These are phyloP conservation scores for Russula griseocarnosa DNA, from an alignment of 768 basidiomycete genomes.

Conservation along the genomic window DNA sequence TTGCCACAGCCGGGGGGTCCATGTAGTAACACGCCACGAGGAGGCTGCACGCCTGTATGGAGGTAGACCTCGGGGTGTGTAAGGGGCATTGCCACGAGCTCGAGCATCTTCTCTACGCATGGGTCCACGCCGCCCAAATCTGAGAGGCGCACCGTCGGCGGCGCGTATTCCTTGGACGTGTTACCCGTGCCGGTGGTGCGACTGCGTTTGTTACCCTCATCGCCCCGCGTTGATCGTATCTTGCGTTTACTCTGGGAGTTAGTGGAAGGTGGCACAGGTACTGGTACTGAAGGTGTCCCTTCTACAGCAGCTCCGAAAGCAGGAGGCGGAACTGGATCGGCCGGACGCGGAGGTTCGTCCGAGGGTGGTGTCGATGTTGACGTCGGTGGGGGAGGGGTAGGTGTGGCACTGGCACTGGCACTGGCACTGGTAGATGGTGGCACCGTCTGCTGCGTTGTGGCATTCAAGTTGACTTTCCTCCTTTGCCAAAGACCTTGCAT, in stretches of 20 bases:
- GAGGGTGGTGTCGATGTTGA: conserved; percentile 1
- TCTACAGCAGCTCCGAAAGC: neutral
- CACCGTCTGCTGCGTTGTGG: conserved; percentile 21
- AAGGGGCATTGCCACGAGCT: conserved; percentile 94
- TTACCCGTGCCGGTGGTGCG: conserved; percentile 34
- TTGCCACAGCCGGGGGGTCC: conserved; percentile 98
- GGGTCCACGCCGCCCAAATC: conserved; percentile 84
- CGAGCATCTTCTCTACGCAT: conserved; percentile 89
- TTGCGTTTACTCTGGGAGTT: conserved; percentile 55
- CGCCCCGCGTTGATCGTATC: conserved; percentile 50
- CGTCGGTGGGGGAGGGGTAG: conserved; percentile 23
- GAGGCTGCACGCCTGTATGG: conserved; percentile 88
- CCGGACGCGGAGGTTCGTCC: conserved; percentile 20
- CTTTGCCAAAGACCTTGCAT: conserved; percentile 82
- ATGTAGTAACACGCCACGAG: conserved; percentile 86
- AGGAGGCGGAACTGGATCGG: conserved; percentile 9
- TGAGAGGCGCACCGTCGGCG: conserved; percentile 71
- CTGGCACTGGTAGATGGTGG: conserved; percentile 30
- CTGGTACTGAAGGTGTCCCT: too few species aligned
- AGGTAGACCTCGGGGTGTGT: conserved; percentile 94
- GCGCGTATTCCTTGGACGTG: conserved; percentile 59
- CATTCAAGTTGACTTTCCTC: conserved; percentile 67
- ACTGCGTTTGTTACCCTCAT: conserved; percentile 56
- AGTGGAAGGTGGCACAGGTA: conserved; percentile 28
- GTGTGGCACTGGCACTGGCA: conserved; percentile 24